A percentile compares a stretch with the other conserved stretches of the same genome.
Evolutionary conservation across 164 flowering plant species (phyloP).

Genomic region (Macadamia tetraphylla): DNA sequence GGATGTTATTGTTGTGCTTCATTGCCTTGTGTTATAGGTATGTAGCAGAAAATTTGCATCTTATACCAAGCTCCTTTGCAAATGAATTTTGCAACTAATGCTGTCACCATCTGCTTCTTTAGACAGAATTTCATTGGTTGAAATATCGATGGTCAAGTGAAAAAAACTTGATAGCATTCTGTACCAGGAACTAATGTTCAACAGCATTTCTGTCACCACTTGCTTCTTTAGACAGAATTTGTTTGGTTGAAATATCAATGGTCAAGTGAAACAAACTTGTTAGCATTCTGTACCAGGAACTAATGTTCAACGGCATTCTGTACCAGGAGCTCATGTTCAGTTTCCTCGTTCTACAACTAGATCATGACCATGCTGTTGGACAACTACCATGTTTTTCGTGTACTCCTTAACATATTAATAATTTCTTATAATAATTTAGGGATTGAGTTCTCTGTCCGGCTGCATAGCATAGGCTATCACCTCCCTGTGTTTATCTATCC

Average conservation of each 20-base stretch:
- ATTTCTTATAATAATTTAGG: too few relatives aligned
- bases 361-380: conserved; percentile 1
- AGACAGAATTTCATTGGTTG: background rate
- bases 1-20: too few relatives aligned
- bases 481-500: too few relatives aligned
- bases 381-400: too few relatives aligned
- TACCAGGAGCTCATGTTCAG: too few relatives aligned
- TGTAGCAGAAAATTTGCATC: background rate
- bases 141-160: background rate
- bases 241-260: background rate
- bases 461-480: too few relatives aligned
- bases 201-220: background rate
- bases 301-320: background rate
- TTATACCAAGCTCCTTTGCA: too few relatives aligned
- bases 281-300: background rate
- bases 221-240: background rate
- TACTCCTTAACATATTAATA: too few relatives aligned
- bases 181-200: background rate
- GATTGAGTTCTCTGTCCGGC: too few relatives aligned
- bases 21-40: too few relatives aligned
- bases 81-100: background rate
- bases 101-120: background rate
- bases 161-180: background rate
- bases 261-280: background rate
- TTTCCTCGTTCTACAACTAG: background rate